These are phyloP conservation scores for Chrysanthemum seticuspe DNA, from an alignment of 129 eudicot species.

Conservation along the genomic window DNA sequence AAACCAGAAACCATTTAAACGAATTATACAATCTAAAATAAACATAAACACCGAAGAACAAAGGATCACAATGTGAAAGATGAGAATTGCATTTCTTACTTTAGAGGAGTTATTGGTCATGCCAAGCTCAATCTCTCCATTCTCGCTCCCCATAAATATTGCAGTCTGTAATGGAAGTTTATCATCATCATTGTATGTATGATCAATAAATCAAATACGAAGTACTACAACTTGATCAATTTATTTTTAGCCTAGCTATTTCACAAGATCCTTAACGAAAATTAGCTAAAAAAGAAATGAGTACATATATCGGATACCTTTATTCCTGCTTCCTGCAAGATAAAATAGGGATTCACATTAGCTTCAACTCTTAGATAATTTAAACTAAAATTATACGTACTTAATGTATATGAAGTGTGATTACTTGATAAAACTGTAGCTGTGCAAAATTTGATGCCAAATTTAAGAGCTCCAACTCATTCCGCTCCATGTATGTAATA, in stretches of 20 bases:
- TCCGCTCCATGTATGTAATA: slow-evolving; percentile 52
- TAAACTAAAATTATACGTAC: not conserved
- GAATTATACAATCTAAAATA: not conserved
- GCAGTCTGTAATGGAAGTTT: slow-evolving; percentile 44
- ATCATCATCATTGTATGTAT: slow-evolving; percentile 8
- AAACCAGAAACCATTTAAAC: no score
- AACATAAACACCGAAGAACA: not conserved
- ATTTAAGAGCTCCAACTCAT: slow-evolving; percentile 46
- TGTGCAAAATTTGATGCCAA: slow-evolving; percentile 45
- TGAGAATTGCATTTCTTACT: slow-evolving; percentile 30
- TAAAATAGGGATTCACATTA: slow-evolving; percentile 2
- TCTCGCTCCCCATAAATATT: slow-evolving; percentile 69
- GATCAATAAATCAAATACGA: not conserved
- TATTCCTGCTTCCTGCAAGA: slow-evolving; percentile 78
- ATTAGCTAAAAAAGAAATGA: no score
- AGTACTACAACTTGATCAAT: not conserved
- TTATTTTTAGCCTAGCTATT: slow-evolving; percentile 1
- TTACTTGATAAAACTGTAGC: slow-evolving; percentile 77
- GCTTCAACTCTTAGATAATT: slow-evolving; percentile 24
- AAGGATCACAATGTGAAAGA: not conserved
- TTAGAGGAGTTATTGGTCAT: slow-evolving; percentile 39
- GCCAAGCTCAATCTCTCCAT: slow-evolving; percentile 87
- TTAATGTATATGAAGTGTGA: not conserved
- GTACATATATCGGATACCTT: slow-evolving; percentile 41
- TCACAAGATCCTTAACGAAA: no score